Percentiles rank a stretch among this genome's conserved stretches.
These are phyloP conservation scores for Leucocoprinus sp. DNA, from an alignment of 768 basidiomycete genomes.

Conservation along the genomic window DNA sequence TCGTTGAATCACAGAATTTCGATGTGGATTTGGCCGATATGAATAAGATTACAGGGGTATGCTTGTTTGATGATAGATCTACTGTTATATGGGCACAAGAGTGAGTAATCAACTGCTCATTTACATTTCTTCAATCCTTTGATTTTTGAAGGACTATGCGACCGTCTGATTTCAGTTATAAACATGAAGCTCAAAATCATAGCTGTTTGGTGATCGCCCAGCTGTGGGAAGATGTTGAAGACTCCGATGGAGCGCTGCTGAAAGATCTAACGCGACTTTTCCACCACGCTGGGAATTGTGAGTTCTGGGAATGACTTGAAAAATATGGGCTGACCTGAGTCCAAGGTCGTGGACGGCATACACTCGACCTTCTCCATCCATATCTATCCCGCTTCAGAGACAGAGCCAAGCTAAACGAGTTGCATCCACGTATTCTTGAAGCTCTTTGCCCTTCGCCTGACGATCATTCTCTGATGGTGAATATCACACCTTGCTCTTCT, in stretches of 20 bases:
- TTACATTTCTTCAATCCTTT: slow-evolving; percentile 3
- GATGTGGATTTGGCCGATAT: slow-evolving; percentile 38
- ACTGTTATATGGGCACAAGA: slow-evolving; percentile 68
- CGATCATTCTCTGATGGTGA: slow-evolving; percentile 28
- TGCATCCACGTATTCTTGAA: slow-evolving; percentile 38
- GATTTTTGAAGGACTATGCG: slow-evolving; percentile 37
- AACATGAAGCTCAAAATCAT: slow-evolving; percentile 61
- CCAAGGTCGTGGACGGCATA: slow-evolving; percentile 35
- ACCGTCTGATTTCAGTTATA: slow-evolving; percentile 75
- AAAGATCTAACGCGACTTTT: slow-evolving; percentile 25
- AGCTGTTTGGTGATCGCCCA: slow-evolving; percentile 48
- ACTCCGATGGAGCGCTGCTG: slow-evolving; percentile 19
- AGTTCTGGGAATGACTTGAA: slow-evolving; percentile 3
- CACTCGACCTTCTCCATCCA: slow-evolving; percentile 44
- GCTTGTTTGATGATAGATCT: slow-evolving; percentile 47
- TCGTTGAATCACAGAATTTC: slow-evolving; percentile 38
- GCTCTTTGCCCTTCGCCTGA: slow-evolving; percentile 26
- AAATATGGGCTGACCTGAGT: background rate
- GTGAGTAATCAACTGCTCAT: slow-evolving; percentile 31
- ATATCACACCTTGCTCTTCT: slow-evolving; percentile 19
- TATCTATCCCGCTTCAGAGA: slow-evolving; percentile 29
- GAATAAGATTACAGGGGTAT: slow-evolving; percentile 51
- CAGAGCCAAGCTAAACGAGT: slow-evolving; percentile 20
- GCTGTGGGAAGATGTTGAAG: slow-evolving; percentile 39
- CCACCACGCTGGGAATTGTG: slow-evolving; percentile 24